phyloP scores from a whole-genome alignment of 169 alveolate species.

The Miamiensis avidus region DNA sequence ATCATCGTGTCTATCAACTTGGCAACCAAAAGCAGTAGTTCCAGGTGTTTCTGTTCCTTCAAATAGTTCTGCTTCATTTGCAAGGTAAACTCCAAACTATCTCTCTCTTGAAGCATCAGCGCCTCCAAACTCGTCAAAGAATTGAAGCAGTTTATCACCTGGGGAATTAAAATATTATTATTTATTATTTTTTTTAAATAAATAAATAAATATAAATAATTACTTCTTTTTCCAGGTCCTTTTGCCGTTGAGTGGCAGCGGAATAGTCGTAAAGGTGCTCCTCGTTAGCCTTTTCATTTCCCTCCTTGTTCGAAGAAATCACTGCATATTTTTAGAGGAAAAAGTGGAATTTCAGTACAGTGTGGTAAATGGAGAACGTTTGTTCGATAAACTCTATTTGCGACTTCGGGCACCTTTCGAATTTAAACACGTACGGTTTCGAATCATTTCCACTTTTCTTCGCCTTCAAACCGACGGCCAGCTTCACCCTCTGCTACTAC shows the following conservation, averaged over 20 bases:
- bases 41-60: conserved; percentile 36
- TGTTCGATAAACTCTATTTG: conserved; percentile 13
- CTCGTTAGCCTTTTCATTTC: background rate
- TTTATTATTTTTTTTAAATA: background rate
- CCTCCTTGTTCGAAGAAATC: background rate
- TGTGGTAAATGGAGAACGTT: conserved; percentile 3
- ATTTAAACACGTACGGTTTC: no score
- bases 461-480: no score
- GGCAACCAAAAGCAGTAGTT: conserved; percentile 20
- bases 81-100: background rate
- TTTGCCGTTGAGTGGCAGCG: background rate
- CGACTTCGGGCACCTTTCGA: background rate
- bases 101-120: background rate
- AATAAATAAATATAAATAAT: background rate
- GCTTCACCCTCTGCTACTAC: no score
- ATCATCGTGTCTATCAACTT: conserved; percentile 34
- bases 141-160: background rate
- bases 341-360: conserved; percentile 5
- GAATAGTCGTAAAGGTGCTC: no score
- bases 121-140: background rate
- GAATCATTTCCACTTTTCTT: no score
- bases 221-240: conserved; percentile 14
- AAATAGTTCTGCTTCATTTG: conserved; percentile 10
- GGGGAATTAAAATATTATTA: background rate
- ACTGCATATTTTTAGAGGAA: conserved; percentile 7